Percentiles rank a stretch among this genome's conserved stretches.
These are phyloP conservation scores for Arabidopsis hybrid DNA, from an alignment of 441 rosid species.

Conservation along the genomic window DNA sequence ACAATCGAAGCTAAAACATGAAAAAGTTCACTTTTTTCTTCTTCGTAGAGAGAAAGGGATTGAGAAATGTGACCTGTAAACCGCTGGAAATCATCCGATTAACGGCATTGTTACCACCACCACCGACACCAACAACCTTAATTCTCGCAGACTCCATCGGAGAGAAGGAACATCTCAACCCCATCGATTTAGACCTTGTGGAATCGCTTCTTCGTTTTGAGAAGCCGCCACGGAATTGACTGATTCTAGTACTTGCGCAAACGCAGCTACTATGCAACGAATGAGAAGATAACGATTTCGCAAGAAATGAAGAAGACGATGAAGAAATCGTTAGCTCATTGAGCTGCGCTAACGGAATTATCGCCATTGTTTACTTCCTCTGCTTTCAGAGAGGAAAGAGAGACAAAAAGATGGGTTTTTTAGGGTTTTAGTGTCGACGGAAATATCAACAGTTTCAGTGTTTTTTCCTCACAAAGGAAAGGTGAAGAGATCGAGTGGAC, in stretches of 20 bases:
- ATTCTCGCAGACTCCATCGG: conserved; percentile 87
- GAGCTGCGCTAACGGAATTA: conserved; percentile 60
- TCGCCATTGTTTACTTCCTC: conserved; percentile 54
- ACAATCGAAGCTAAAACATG: conserved; percentile 6
- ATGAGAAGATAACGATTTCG: conserved; percentile 32
- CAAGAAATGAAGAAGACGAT: conserved; percentile 48
- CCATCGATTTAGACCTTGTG: conserved; percentile 32
- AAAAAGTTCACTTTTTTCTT: background rate
- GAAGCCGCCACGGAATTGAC: conserved; percentile 35
- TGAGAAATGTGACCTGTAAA: conserved; percentile 61
- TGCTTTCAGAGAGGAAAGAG: conserved; percentile 14
- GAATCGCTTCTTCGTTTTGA: conserved; percentile 42
- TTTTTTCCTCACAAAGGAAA: conserved; percentile 22
- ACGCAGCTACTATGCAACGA: conserved; percentile 40
- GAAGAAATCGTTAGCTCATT: conserved; percentile 53
- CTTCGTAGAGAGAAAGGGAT: background rate
- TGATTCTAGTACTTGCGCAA: conserved; percentile 34
- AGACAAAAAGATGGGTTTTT: conserved; percentile 27
- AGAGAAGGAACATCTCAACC: conserved; percentile 64
- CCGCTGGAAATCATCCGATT: conserved; percentile 98
- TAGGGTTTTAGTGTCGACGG: conserved; percentile 64
- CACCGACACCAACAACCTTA: conserved; percentile 94
- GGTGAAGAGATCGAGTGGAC: conserved; percentile 45
- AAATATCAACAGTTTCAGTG: conserved; percentile 35
- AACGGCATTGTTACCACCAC: conserved; percentile 99